These are phyloP conservation scores for Setaria viridis DNA, from an alignment of 202 grass and related monocot species.

Conservation along the genomic window DNA sequence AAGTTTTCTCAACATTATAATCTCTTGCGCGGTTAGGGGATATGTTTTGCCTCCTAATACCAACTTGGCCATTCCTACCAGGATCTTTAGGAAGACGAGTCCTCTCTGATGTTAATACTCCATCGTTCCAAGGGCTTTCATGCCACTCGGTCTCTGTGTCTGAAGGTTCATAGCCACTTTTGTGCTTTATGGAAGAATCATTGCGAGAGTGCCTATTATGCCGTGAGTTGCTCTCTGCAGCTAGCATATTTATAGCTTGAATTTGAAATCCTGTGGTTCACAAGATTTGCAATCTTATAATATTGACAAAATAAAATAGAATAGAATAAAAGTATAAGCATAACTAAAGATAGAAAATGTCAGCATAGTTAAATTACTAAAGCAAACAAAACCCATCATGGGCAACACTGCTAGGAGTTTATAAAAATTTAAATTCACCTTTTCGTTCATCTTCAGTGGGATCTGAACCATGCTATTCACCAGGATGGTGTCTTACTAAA, in stretches of 20 bases:
- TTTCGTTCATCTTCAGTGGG: conserved; percentile 30
- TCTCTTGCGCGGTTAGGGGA: conserved; percentile 50
- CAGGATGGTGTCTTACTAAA: not conserved
- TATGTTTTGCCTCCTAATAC: conserved; percentile 51
- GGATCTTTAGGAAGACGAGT: conserved; percentile 46
- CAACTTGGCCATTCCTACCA: conserved; percentile 48
- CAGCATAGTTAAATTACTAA: conserved; percentile 24
- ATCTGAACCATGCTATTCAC: conserved; percentile 24
- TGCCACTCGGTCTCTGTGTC: conserved; percentile 85
- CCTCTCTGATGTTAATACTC: conserved; percentile 51
- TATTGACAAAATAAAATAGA: conserved; percentile 28
- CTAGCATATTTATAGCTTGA: conserved; percentile 52
- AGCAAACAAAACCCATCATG: conserved; percentile 6
- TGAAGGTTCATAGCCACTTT: conserved; percentile 82
- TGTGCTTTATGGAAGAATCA: conserved; percentile 43
- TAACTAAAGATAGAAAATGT: conserved; percentile 11
- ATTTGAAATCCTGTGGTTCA: conserved; percentile 31
- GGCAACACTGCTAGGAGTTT: conserved; percentile 8
- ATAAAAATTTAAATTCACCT: conserved; percentile 20
- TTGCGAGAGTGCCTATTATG: conserved; percentile 51
- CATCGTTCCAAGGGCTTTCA: conserved; percentile 79
- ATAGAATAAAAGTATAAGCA: not conserved
- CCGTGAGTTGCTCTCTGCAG: conserved; percentile 49
- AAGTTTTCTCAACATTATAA: conserved; percentile 47
- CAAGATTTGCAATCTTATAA: conserved; percentile 32